Conservation (phyloP, 768 basidiomycete species). For the Psilocybe azurescens region DNA sequence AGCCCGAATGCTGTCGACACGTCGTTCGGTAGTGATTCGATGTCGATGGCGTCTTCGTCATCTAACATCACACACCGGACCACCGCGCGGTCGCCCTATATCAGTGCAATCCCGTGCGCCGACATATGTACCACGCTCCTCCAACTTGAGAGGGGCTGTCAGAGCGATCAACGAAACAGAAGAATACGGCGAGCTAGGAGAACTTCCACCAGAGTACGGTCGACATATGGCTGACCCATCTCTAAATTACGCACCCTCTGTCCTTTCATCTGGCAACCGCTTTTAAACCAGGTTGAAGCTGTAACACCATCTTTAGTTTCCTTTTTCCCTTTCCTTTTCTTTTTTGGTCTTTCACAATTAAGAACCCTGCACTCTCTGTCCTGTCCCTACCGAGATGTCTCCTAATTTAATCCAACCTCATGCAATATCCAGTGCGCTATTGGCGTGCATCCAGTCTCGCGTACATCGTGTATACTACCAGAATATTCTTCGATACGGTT, state of each 20-base stretch:
- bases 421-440: neutral
- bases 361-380: neutral
- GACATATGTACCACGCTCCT: constrained; percentile 23
- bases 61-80: constrained; percentile 9
- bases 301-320: neutral
- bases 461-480: neutral
- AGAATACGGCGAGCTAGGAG: constrained; percentile 10
- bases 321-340: neutral
- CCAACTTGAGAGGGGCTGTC: constrained; percentile 17
- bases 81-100: constrained; percentile 11
- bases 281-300: constrained; percentile 13
- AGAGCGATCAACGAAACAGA: constrained; percentile 13
- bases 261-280: constrained; percentile 27
- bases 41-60: constrained; percentile 16
- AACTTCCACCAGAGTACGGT: constrained; percentile 27
- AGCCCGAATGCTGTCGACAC: constrained; percentile 10
- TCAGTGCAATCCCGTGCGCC: constrained; percentile 24
- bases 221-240: constrained; percentile 24
- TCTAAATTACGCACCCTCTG: constrained; percentile 26
- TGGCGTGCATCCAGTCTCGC: neutral
- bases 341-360: neutral
- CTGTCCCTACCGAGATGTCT: neutral
- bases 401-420: neutral
- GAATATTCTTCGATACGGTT: neutral
- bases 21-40: constrained; percentile 4